Evolutionary conservation across 129 eudicot genomes (phyloP).

Genomic region (Artemisia argyi): DNA sequence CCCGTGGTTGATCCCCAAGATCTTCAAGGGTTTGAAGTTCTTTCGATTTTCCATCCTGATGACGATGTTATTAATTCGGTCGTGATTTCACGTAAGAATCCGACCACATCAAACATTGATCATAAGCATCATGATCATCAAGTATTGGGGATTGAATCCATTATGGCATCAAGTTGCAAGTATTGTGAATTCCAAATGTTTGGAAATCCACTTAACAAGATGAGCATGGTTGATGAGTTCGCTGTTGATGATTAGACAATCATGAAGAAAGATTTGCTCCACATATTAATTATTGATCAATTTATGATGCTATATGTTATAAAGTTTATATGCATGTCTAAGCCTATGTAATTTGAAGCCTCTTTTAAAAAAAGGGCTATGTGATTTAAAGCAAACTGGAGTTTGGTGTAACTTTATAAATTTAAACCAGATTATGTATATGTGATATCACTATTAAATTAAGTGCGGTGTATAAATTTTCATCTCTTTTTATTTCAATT

Average conservation of each 20-base stretch:
- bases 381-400: slow-evolving; percentile 26
- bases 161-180: slow-evolving; percentile 54
- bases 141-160: slow-evolving; percentile 28
- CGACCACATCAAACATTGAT: slow-evolving; percentile 12
- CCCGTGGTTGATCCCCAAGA: slow-evolving; percentile 79
- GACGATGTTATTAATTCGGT: slow-evolving; percentile 93
- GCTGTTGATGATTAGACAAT: slow-evolving; percentile 49
- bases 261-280: slow-evolving; percentile 16
- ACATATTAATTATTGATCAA: neutral
- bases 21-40: slow-evolving; percentile 76
- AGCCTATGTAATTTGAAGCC: slow-evolving; percentile 6
- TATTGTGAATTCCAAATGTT: slow-evolving; percentile 59
- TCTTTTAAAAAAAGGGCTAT: too few relatives aligned
- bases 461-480: neutral
- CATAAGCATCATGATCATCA: slow-evolving; percentile 35
- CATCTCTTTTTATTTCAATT: neutral
- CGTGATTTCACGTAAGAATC: slow-evolving; percentile 56
- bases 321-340: slow-evolving; percentile 21
- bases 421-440: slow-evolving; percentile 4
- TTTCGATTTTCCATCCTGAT: slow-evolving; percentile 78
- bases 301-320: slow-evolving; percentile 14
- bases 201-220: slow-evolving; percentile 48
- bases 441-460: neutral
- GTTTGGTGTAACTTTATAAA: slow-evolving; percentile 10
- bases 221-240: slow-evolving; percentile 61